These are phyloP conservation scores for Vigna radiata DNA, from an alignment of 306 rosid genomes.

Conservation along the genomic window DNA sequence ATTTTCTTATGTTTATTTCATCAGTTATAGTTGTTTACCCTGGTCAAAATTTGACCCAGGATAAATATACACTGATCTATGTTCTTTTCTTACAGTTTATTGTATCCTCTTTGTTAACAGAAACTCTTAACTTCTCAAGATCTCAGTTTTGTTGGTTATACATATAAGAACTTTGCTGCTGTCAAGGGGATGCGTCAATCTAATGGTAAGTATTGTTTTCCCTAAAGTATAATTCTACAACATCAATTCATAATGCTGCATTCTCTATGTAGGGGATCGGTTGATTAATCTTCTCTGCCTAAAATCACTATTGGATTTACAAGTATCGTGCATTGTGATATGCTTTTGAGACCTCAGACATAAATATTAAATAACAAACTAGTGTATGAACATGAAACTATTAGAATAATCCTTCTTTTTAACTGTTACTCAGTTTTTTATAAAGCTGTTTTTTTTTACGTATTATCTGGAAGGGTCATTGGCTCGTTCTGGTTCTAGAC, in stretches of 20 bases:
- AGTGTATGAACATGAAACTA: slow-evolving; percentile 6
- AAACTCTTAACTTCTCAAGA: slow-evolving; percentile 80
- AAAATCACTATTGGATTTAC: not conserved
- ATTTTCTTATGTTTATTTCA: not conserved
- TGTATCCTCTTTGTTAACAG: slow-evolving; percentile 50
- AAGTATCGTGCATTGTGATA: no score
- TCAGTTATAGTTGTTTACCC: slow-evolving; percentile 28
- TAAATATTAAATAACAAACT: not conserved
- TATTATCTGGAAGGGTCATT: no score
- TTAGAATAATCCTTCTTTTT: no score
- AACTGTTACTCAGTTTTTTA: no score
- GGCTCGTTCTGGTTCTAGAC: no score
- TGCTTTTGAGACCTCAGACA: no score
- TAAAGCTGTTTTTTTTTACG: no score
- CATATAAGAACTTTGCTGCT: slow-evolving; percentile 94
- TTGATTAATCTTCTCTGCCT: slow-evolving; percentile 15
- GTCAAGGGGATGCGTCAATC: slow-evolving; percentile 71
- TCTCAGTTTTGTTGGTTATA: slow-evolving; percentile 96
- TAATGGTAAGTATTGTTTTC: slow-evolving; percentile 54
- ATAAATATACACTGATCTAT: slow-evolving; percentile 11
- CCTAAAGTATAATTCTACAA: slow-evolving; percentile 15
- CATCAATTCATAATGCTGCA: not conserved
- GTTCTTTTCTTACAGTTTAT: slow-evolving; percentile 30
- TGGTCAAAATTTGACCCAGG: slow-evolving; percentile 15
- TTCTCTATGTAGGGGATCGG: slow-evolving; percentile 22